Conservation (phyloP, 2,329 filamentous ascomycete species). For the Pseudocercospora crystallina region DNA sequence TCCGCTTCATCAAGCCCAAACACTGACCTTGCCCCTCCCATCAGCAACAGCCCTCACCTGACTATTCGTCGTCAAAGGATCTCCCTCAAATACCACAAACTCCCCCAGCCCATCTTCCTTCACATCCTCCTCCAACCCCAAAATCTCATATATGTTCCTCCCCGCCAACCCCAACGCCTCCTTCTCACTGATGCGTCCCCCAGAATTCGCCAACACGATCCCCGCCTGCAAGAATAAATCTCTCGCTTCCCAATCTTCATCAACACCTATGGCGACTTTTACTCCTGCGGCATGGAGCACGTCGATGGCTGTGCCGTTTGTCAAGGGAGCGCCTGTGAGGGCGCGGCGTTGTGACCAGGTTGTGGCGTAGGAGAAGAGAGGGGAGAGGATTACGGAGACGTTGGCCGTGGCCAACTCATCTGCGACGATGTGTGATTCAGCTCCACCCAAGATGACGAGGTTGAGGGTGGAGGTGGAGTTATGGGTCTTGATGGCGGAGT, state of each 20-base stretch:
- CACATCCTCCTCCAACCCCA: slow-evolving; percentile 45
- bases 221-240: slow-evolving; percentile 62
- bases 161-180: slow-evolving; percentile 60
- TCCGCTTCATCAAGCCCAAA: slow-evolving; percentile 20
- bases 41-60: slow-evolving; percentile 56
- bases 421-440: slow-evolving; percentile 63
- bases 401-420: slow-evolving; percentile 56
- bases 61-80: slow-evolving; percentile 60
- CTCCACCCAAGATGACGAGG: slow-evolving; percentile 62
- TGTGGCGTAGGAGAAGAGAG: slow-evolving; percentile 56
- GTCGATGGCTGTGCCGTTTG: slow-evolving; percentile 64
- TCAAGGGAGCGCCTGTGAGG: slow-evolving; percentile 64
- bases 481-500: slow-evolving; percentile 36
- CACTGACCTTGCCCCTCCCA: slow-evolving; percentile 35
- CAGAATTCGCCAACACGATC: slow-evolving; percentile 58
- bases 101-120: slow-evolving; percentile 37
- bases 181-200: slow-evolving; percentile 54
- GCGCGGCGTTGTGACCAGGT: slow-evolving; percentile 64
- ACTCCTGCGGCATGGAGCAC: slow-evolving; percentile 60
- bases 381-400: slow-evolving; percentile 61
- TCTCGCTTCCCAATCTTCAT: slow-evolving; percentile 63
- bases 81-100: slow-evolving; percentile 65
- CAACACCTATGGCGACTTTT: slow-evolving; percentile 56
- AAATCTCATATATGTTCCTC: slow-evolving; percentile 57
- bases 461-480: slow-evolving; percentile 40